Conservation (phyloP, 1,139 yeast species). For the Candida sojae region DNA sequence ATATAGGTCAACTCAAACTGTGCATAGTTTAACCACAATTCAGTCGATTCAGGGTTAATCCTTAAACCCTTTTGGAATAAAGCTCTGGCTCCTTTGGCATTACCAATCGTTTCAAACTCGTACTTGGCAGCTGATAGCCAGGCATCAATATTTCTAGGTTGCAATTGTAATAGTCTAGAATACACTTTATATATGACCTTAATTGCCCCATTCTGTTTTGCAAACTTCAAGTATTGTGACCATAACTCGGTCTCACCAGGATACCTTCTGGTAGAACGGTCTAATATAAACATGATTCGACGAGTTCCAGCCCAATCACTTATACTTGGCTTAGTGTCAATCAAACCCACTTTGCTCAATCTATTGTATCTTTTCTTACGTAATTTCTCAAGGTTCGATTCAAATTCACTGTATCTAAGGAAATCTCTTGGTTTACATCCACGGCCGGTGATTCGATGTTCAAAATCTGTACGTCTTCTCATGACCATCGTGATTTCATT, state of each 20-base stretch:
- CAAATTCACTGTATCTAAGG: conserved; percentile 78
- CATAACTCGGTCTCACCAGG: conserved; percentile 80
- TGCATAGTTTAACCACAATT: conserved; percentile 83
- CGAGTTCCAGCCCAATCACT: conserved; percentile 90
- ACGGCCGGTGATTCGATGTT: conserved; percentile 84
- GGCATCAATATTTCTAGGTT: conserved; percentile 86
- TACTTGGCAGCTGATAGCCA: conserved; percentile 97
- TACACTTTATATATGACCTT: conserved; percentile 82
- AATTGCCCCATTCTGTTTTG: conserved; percentile 73
- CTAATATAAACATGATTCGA: conserved; percentile 79
- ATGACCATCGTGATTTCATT: conserved; percentile 82
- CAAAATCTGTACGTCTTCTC: conserved; percentile 94
- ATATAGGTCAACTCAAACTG: conserved; percentile 87
- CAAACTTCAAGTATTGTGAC: conserved; percentile 73
- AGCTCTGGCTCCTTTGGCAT: conserved; percentile 85
- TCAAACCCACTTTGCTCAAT: conserved; percentile 51
- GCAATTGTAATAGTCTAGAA: conserved; percentile 76
- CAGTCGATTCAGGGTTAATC: conserved; percentile 72
- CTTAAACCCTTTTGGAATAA: conserved; percentile 84
- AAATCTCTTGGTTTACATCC: conserved; percentile 82
- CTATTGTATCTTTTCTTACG: conserved; percentile 72
- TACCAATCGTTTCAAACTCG: conserved; percentile 86
- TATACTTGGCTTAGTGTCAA: conserved; percentile 58
- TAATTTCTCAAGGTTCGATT: conserved; percentile 74
- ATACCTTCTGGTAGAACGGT: conserved; percentile 77